These are phyloP conservation scores for Kwoniella botswanensis DNA, from an alignment of 768 basidiomycete species.

Conservation along the genomic window DNA sequence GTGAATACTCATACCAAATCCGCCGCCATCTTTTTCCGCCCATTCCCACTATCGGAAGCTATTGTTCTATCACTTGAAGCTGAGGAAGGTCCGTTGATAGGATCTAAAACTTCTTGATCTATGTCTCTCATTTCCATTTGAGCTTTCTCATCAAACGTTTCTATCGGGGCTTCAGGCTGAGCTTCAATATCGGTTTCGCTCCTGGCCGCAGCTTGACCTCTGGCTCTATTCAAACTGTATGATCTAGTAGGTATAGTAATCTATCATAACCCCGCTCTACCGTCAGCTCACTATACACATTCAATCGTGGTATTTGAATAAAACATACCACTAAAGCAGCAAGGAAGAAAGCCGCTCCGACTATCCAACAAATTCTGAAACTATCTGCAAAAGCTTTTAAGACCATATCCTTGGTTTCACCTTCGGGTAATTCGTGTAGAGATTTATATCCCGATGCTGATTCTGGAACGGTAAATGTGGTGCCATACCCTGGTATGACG, in stretches of 20 bases:
- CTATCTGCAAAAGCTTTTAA: conserved; percentile 26
- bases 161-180: not conserved
- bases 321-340: conserved; percentile 15
- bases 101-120: not conserved
- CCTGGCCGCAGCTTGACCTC: conserved; percentile 13
- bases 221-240: conserved; percentile 21
- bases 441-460: conserved; percentile 43
- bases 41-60: not conserved
- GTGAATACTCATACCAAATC: not conserved
- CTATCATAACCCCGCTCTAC: not conserved
- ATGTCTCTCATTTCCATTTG: not conserved
- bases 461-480: conserved; percentile 44
- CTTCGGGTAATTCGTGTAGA: conserved; percentile 19
- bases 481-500: conserved; percentile 51
- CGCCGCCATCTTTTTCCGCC: not conserved
- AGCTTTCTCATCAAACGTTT: not conserved
- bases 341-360: conserved; percentile 22
- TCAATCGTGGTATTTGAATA: too few relatives aligned
- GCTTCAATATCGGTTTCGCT: not conserved
- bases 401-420: conserved; percentile 5
- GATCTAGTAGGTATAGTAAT: conserved; percentile 24
- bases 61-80: conserved; percentile 5
- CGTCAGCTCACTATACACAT: too few relatives aligned
- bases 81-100: not conserved
- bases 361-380: conserved; percentile 28